Evolutionary conservation across 768 basidiomycete species (phyloP).

Genomic region (Auricularia cornea): DNA sequence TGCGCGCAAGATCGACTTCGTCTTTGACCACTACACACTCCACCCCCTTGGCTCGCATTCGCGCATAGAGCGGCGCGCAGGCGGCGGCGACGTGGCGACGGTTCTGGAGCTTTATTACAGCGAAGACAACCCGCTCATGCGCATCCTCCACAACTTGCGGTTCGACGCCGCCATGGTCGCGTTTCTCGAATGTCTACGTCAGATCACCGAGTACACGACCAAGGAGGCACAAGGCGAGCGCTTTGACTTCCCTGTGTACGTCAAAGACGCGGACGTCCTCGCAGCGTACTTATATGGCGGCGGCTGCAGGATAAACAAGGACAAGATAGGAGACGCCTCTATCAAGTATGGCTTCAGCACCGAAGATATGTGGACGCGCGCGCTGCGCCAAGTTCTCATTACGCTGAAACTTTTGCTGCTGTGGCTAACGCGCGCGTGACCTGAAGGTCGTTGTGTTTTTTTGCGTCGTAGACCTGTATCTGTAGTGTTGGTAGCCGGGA

Average conservation of each 20-base stretch:
- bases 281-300: neutral
- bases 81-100: constrained; percentile 62
- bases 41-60: constrained; percentile 95
- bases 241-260: constrained; percentile 4
- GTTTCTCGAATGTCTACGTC: constrained; percentile 89
- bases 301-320: constrained; percentile 66
- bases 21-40: constrained; percentile 85
- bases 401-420: constrained; percentile 83
- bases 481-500: too few relatives aligned
- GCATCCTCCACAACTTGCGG: constrained; percentile 86
- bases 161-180: constrained; percentile 97
- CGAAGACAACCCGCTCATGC: constrained; percentile 81
- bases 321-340: constrained; percentile 92
- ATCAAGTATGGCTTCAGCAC: constrained; percentile 92
- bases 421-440: constrained; percentile 48
- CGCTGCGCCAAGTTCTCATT: constrained; percentile 81
- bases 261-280: neutral
- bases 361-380: constrained; percentile 94
- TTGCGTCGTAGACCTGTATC: too few relatives aligned
- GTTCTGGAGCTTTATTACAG: constrained; percentile 78
- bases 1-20: constrained; percentile 83
- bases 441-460: too few relatives aligned
- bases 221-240: neutral
- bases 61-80: constrained; percentile 67
- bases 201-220: constrained; percentile 80